phyloP scores from a whole-genome alignment of 768 basidiomycete genomes.

The Clitopilus passeckerianus region DNA sequence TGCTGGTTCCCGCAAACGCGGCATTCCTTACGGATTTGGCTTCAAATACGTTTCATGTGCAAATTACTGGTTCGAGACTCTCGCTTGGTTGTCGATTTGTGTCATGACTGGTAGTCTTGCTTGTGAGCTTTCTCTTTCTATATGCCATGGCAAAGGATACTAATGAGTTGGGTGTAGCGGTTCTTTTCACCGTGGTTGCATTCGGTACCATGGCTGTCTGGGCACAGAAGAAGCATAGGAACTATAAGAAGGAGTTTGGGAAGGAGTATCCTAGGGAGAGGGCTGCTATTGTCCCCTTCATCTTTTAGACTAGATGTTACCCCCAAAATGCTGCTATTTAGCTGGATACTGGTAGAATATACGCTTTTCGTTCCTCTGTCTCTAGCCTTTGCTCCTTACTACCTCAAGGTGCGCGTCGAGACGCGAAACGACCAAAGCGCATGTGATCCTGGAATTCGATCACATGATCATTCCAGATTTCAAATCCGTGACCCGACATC shows the following conservation, averaged over 20 bases:
- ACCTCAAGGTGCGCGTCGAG: too few species aligned
- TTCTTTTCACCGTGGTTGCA: constrained; percentile 36
- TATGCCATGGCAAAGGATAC: neutral
- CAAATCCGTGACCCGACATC: too few species aligned
- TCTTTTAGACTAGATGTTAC: constrained; percentile 31
- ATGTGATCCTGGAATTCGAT: too few species aligned
- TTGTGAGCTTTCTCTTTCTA: constrained; percentile 41
- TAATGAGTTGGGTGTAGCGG: neutral
- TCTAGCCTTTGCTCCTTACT: too few species aligned
- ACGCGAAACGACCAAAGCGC: too few species aligned
- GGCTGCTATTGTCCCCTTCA: constrained; percentile 78
- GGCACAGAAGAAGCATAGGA: constrained; percentile 87
- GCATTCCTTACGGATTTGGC: constrained; percentile 90
- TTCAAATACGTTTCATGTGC: constrained; percentile 85
- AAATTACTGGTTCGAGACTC: constrained; percentile 90
- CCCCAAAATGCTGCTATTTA: neutral
- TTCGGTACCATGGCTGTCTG: constrained; percentile 73
- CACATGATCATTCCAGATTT: too few species aligned
- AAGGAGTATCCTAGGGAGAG: constrained; percentile 71
- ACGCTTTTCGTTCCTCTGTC: too few species aligned
- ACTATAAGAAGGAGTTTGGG: constrained; percentile 93
- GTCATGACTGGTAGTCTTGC: constrained; percentile 75
- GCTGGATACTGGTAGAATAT: neutral
- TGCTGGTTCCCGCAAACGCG: constrained; percentile 67
- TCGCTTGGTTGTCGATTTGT: constrained; percentile 70